Evolutionary conservation across 805 yeast species (phyloP).

Genomic region (Sungouiella thailandica): DNA sequence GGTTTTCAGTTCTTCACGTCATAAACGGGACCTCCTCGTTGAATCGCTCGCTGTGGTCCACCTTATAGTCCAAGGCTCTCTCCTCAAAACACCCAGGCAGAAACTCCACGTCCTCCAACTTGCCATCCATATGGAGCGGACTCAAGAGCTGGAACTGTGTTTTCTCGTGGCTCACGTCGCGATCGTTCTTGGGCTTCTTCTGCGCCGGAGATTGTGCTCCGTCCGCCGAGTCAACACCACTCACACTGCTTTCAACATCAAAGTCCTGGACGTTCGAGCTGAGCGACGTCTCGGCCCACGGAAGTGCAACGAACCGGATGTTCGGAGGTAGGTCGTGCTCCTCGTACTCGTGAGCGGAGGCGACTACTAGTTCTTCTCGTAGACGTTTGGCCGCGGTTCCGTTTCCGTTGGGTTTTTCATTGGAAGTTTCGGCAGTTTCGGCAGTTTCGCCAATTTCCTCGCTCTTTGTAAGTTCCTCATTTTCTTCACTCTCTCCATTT

Average conservation of each 20-base stretch:
- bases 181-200: slow-evolving; percentile 2
- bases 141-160: not conserved
- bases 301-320: slow-evolving; percentile 9
- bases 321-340: slow-evolving; percentile 11
- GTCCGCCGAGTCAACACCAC: not conserved
- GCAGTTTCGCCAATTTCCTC: not conserved
- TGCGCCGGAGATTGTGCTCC: slow-evolving; percentile 1
- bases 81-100: not conserved
- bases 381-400: not conserved
- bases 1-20: no score
- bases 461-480: not conserved
- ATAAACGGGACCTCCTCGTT: slow-evolving; percentile 8
- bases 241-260: not conserved
- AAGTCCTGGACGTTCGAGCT: not conserved
- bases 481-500: not conserved
- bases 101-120: not conserved
- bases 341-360: slow-evolving; percentile 6
- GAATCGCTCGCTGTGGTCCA: slow-evolving; percentile 1
- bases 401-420: no score
- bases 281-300: slow-evolving; percentile 3
- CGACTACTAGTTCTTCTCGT: slow-evolving; percentile 1
- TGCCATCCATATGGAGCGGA: not conserved
- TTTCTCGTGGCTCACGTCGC: not conserved
- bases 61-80: not conserved
- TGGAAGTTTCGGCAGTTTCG: no score